These are phyloP conservation scores for Colletotrichum camelliae DNA, from an alignment of 2,329 filamentous ascomycete species.

Conservation along the genomic window DNA sequence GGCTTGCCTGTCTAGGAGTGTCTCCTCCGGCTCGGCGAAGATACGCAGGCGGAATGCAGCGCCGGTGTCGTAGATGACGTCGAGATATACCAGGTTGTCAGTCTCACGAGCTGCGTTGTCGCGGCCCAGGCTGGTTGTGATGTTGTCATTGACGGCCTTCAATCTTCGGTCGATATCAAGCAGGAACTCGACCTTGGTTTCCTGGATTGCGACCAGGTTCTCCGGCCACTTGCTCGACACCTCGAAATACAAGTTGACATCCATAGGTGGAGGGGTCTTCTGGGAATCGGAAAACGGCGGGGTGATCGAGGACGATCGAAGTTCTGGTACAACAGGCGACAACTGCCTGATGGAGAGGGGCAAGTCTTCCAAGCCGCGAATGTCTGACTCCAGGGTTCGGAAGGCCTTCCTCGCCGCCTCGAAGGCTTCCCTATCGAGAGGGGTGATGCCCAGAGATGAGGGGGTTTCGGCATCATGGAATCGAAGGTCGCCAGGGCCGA, in stretches of 20 bases:
- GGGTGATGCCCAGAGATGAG: slow-evolving; percentile 50
- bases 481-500: slow-evolving; percentile 57
- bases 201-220: slow-evolving; percentile 87
- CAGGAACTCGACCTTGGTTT: slow-evolving; percentile 91
- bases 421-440: slow-evolving; percentile 64
- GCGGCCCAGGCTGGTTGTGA: slow-evolving; percentile 76
- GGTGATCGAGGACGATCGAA: slow-evolving; percentile 75
- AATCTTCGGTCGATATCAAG: slow-evolving; percentile 78
- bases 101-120: slow-evolving; percentile 75
- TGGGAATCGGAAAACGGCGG: slow-evolving; percentile 53
- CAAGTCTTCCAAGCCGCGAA: slow-evolving; percentile 80
- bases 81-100: slow-evolving; percentile 82
- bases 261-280: slow-evolving; percentile 63
- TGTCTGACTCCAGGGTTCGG: slow-evolving; percentile 73
- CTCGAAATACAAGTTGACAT: slow-evolving; percentile 90
- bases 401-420: slow-evolving; percentile 74
- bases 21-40: slow-evolving; percentile 86
- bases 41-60: slow-evolving; percentile 85
- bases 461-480: slow-evolving; percentile 58
- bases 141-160: slow-evolving; percentile 60
- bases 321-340: slow-evolving; percentile 71
- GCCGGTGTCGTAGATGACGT: slow-evolving; percentile 76
- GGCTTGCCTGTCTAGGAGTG: slow-evolving; percentile 77
- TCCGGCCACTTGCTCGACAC: slow-evolving; percentile 94
- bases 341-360: slow-evolving; percentile 88